These are phyloP conservation scores for Huntiella moniliformis DNA, from an alignment of 2,329 filamentous ascomycete genomes.

Conservation along the genomic window DNA sequence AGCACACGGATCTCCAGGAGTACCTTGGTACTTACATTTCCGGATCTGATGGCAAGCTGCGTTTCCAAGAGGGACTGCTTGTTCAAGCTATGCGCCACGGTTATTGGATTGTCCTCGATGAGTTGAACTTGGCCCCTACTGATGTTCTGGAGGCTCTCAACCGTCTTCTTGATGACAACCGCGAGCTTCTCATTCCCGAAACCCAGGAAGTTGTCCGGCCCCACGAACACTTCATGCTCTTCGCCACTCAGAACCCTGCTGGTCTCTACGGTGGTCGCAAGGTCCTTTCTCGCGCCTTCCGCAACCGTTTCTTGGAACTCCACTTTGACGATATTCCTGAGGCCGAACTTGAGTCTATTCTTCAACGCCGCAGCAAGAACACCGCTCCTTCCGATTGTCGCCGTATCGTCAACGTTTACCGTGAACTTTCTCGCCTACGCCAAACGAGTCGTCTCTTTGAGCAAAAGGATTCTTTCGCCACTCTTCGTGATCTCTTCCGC, in stretches of 20 bases:
- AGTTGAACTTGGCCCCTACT: conserved; percentile 88
- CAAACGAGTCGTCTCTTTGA: conserved; percentile 88
- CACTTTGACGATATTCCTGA: conserved; percentile 98
- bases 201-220: conserved; percentile 87
- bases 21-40: conserved; percentile 93
- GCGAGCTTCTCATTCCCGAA: conserved; percentile 87
- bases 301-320: conserved; percentile 89
- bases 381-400: conserved; percentile 81
- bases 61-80: conserved; percentile 82
- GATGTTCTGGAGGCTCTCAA: conserved; percentile 95
- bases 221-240: conserved; percentile 91
- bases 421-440: conserved; percentile 71
- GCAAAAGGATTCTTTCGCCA: conserved; percentile 94
- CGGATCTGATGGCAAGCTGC: conserved; percentile 61
- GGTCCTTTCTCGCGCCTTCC: conserved; percentile 78
- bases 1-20: conserved; percentile 95
- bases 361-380: conserved; percentile 70
- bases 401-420: conserved; percentile 83
- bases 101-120: conserved; percentile 95
- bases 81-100: conserved; percentile 84
- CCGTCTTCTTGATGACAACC: conserved; percentile 84
- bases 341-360: conserved; percentile 75
- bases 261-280: conserved; percentile 92
- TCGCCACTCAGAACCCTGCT: conserved; percentile 92
- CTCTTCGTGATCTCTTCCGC: conserved; percentile 81